Base-by-base conservation (phyloP, 2,329 filamentous ascomycete genomes). In the Coniochaeta prunicola region DNA sequence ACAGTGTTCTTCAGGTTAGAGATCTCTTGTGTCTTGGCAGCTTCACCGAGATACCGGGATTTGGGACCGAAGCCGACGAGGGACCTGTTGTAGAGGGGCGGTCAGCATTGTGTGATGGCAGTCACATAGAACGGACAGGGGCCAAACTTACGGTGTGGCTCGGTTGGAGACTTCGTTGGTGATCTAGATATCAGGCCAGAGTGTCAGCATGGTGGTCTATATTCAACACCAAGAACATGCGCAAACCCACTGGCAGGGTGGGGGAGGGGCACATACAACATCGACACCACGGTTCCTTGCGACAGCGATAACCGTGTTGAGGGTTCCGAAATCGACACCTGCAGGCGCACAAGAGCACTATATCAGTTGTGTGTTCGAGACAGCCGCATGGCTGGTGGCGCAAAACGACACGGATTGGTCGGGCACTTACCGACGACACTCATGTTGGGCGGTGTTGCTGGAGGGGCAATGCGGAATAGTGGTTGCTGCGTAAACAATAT, bases 1-100 rank as follows among this genome's bases (percentile, higher is more conserved):
- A 99, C 90, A 67, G 94, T 99, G 84, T 99, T 99, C 83, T 97
- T 99, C 71, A 97, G 86, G 83, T 99, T 99, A 71, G 93, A 96
- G 73, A 96, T 96, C 79, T 99, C 94, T 80, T 97, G 93, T 66
- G 93, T 97, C 86, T 97, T 97, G 67, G 94, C 94, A 59, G 90
- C 77, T 80, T 99, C 94, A 66, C 94, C 94, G 65, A 99, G 84
- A 74, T 96, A 96, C 80, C 94, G 90, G 76, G 85, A 87, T 80
- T 96, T 96, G 73, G 91, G 89, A 61, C 92, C 91, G 76, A 99
- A 99, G 70, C 91, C 92, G 69, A 99, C 94, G 65, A 99, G 82
- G 63, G 94, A 92, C 63, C 92, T 96, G 70, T 58, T 45, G 54
- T 45, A 53, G 55, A 57, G 53, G 57, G 56, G 63, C 62, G 40